Conservation (phyloP, 83 land plant genomes). For the Picea abies region DNA sequence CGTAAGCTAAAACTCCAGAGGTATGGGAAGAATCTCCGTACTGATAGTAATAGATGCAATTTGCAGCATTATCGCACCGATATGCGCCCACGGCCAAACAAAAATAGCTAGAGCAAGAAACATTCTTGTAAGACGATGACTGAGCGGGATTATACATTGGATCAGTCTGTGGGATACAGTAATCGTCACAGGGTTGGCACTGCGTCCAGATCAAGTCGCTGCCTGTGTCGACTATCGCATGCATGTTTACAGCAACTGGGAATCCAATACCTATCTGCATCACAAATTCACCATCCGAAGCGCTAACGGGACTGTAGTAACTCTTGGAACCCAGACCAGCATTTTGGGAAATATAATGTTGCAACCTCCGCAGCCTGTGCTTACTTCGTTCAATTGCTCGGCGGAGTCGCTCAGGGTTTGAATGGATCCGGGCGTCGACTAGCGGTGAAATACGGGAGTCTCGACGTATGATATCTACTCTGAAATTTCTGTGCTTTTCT, state of each 20-base stretch:
- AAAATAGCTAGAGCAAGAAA: background rate
- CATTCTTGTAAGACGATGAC: background rate
- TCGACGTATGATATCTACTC: no score
- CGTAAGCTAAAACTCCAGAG: background rate
- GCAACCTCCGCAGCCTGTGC: background rate
- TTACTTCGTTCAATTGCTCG: background rate
- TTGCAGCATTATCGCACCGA: background rate
- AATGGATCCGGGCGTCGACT: background rate
- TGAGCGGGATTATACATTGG: no score
- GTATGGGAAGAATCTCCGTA: background rate
- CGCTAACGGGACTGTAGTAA: background rate
- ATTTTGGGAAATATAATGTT: background rate
- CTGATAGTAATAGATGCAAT: background rate
- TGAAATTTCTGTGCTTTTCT: no score
- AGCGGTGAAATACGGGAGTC: no score
- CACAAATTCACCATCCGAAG: background rate
- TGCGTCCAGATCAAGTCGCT: background rate
- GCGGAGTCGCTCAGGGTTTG: background rate
- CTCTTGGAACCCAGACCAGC: background rate
- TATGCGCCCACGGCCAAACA: background rate
- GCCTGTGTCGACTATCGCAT: background rate
- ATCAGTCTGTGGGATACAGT: background rate
- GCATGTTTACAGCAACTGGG: background rate
- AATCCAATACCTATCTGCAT: background rate
- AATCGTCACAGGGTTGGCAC: background rate